phyloP scores from a whole-genome alignment of 495 filamentous ascomycete species.

The Penicillium ucsense region DNA sequence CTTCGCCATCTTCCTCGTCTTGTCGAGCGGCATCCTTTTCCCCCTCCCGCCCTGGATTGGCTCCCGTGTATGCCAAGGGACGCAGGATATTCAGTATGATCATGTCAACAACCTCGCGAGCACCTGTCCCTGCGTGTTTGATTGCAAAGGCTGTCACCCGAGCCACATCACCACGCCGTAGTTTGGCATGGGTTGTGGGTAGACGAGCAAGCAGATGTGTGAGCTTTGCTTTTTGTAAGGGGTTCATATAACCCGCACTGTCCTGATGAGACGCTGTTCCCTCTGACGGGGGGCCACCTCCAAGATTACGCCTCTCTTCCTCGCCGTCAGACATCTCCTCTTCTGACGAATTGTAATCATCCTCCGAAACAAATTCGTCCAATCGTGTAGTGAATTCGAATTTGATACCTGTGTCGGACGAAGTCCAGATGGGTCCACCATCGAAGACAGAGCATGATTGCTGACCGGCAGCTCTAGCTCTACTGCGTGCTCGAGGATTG shows the following conservation, averaged over 20 bases:
- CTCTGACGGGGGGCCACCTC: slow-evolving; percentile 43
- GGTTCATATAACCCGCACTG: slow-evolving; percentile 68
- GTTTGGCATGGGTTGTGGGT: slow-evolving; percentile 61
- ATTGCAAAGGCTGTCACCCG: slow-evolving; percentile 85
- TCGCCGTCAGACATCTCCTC: slow-evolving; percentile 80
- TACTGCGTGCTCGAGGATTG: slow-evolving; percentile 19
- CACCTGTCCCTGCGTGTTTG: slow-evolving; percentile 66
- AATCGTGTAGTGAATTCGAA: slow-evolving; percentile 68
- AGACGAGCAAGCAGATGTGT: slow-evolving; percentile 71
- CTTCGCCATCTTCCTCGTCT: slow-evolving; percentile 10
- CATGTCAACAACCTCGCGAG: slow-evolving; percentile 83
- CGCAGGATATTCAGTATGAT: slow-evolving; percentile 70
- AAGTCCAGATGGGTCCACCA: slow-evolving; percentile 57
- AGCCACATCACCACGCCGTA: slow-evolving; percentile 80
- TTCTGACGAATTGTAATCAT: slow-evolving; percentile 79
- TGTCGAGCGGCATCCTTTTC: slow-evolving; percentile 20
- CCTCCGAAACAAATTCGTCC: slow-evolving; percentile 69
- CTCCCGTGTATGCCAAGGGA: slow-evolving; percentile 53
- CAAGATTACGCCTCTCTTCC: slow-evolving; percentile 44
- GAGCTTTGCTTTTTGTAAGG: slow-evolving; percentile 74
- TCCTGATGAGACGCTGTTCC: slow-evolving; percentile 29
- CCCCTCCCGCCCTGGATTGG: slow-evolving; percentile 45
- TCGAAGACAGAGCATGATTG: slow-evolving; percentile 49
- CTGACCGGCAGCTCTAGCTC: slow-evolving; percentile 17
- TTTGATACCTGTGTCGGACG: slow-evolving; percentile 53